Percentiles rank a stretch among this genome's conserved stretches.
These are phyloP conservation scores for Marasmius fiardii DNA, from an alignment of 1,284 basidiomycete genomes.

Conservation along the genomic window DNA sequence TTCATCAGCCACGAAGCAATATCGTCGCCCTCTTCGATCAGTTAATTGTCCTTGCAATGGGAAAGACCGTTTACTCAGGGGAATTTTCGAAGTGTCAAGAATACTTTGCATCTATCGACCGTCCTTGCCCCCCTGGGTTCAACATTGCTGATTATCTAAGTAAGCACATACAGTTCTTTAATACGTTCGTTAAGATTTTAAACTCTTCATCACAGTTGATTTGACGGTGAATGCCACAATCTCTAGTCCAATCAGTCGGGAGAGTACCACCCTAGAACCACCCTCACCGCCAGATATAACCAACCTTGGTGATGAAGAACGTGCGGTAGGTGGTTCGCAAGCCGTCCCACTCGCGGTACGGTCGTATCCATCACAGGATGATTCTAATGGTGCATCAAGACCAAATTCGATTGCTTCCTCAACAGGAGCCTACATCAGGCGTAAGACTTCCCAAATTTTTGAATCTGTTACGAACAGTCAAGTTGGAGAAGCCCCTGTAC, in stretches of 20 bases:
- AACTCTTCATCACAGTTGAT: slow-evolving; percentile 55
- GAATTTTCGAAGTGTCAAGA: slow-evolving; percentile 70
- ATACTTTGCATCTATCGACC: slow-evolving; percentile 79
- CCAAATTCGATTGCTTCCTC: slow-evolving; percentile 45
- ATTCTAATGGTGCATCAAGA: slow-evolving; percentile 52
- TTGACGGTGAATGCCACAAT: slow-evolving; percentile 76
- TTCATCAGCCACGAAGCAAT: slow-evolving; percentile 98
- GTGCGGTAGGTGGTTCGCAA: slow-evolving; percentile 31
- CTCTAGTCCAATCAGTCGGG: slow-evolving; percentile 33
- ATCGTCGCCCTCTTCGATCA: slow-evolving; percentile 96
- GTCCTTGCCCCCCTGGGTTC: slow-evolving; percentile 90
- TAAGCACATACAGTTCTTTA: slow-evolving; percentile 35
- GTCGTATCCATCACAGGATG: slow-evolving; percentile 40
- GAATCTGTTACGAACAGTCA: slow-evolving; percentile 53
- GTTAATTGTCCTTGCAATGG: slow-evolving; percentile 81
- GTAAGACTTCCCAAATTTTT: slow-evolving; percentile 76
- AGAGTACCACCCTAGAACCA: slow-evolving; percentile 34
- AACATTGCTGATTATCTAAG: slow-evolving; percentile 96
- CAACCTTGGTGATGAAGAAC: slow-evolving; percentile 64
- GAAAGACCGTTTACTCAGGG: slow-evolving; percentile 83
- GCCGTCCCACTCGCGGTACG: slow-evolving; percentile 33
- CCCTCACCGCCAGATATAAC: slow-evolving; percentile 33
- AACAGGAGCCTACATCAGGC: slow-evolving; percentile 55
- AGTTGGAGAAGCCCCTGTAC: slow-evolving; percentile 35
- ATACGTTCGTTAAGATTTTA: background rate